These are phyloP conservation scores for Lycium ferocissimum DNA, from an alignment of 257 asterid species.

Conservation along the genomic window DNA sequence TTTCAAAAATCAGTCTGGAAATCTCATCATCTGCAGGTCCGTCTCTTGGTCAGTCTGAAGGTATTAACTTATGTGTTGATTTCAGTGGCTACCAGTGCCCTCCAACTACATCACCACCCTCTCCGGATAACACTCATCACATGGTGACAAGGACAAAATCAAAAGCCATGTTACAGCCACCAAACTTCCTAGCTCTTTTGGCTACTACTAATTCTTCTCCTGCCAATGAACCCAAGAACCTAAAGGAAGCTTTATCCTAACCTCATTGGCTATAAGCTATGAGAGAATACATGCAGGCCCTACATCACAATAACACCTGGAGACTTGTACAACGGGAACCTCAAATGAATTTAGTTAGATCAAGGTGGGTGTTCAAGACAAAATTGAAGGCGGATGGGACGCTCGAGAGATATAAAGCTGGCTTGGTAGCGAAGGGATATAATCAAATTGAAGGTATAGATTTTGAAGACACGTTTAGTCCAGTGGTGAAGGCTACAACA, in stretches of 20 bases:
- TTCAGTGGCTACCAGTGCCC: not conserved
- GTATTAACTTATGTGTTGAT: not conserved
- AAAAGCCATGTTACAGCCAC: not conserved
- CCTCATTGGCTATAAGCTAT: not conserved
- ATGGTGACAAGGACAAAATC: not conserved
- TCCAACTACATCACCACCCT: not conserved
- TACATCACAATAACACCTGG: not conserved
- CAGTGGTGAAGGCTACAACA: not conserved
- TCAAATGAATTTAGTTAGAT: no score
- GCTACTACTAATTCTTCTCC: not conserved
- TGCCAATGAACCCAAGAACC: not conserved
- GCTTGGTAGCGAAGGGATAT: no score
- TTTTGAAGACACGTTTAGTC: not conserved
- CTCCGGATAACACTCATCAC: not conserved
- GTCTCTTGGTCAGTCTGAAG: not conserved
- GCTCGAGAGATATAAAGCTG: no score
- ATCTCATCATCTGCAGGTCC: not conserved
- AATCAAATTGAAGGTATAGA: not conserved
- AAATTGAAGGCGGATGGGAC: no score
- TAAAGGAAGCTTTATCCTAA: no score
- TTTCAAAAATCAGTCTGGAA: not conserved
- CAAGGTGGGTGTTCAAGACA: no score
- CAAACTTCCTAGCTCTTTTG: not conserved
- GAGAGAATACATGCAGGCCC: not conserved
- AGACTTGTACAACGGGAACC: not conserved